These are phyloP conservation scores for Nicotiana noctiflora DNA, from an alignment of 257 asterid genomes.

Conservation along the genomic window DNA sequence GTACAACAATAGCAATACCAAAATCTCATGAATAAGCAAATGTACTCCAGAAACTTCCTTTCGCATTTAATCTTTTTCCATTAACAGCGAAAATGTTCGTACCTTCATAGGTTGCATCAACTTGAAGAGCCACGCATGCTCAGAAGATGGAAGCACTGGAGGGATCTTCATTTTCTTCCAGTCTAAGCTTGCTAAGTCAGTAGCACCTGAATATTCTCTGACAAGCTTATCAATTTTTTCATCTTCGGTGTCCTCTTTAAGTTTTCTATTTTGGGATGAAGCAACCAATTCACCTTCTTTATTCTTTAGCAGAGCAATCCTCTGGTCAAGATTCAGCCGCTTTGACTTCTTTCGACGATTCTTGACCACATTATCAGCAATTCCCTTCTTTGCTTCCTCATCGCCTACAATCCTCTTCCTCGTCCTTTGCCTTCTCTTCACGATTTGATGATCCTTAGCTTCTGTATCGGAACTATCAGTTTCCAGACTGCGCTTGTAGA, in stretches of 20 bases:
- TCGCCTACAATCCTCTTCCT: constrained; percentile 34
- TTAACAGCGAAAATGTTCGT: constrained; percentile 2
- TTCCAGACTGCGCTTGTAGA: constrained; percentile 50
- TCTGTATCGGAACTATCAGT: constrained; percentile 31
- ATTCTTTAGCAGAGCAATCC: constrained; percentile 47
- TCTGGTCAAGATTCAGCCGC: constrained; percentile 68
- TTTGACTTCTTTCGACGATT: constrained; percentile 39
- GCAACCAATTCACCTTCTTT: constrained; percentile 35
- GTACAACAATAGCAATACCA: background rate
- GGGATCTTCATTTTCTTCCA: constrained; percentile 94
- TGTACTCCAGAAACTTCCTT: background rate
- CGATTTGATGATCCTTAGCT: constrained; percentile 20
- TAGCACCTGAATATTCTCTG: constrained; percentile 56
- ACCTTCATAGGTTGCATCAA: constrained; percentile 92
- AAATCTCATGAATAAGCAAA: background rate
- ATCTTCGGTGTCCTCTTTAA: constrained; percentile 28
- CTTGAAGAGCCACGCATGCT: constrained; percentile 72
- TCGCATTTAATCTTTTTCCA: background rate
- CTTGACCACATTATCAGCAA: constrained; percentile 32
- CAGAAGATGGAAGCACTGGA: constrained; percentile 71
- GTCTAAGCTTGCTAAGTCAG: constrained; percentile 51
- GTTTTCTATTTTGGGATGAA: constrained; percentile 21
- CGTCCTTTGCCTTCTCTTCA: constrained; percentile 33
- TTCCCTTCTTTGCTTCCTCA: constrained; percentile 24
- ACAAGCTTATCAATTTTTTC: constrained; percentile 59